These are phyloP conservation scores for Exophiala spinifera DNA, from an alignment of 2,329 filamentous ascomycete species.

Conservation along the genomic window DNA sequence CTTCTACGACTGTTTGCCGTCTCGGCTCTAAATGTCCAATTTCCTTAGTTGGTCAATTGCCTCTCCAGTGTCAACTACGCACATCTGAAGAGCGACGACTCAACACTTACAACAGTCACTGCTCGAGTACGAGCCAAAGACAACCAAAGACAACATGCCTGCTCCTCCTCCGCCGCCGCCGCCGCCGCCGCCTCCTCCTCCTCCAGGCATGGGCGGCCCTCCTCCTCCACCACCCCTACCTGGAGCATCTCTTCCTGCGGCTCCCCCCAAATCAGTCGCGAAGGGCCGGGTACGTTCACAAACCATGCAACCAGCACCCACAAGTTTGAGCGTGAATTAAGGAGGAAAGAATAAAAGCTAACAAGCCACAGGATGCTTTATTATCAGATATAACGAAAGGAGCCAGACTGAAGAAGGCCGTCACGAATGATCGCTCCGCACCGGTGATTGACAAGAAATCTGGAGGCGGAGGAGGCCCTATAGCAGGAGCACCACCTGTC, in stretches of 20 bases:
- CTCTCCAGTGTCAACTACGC: conserved; percentile 4
- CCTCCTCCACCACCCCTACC: conserved; percentile 66
- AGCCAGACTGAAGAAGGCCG: conserved; percentile 72
- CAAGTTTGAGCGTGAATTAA: not conserved
- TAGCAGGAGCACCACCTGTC: conserved; percentile 78
- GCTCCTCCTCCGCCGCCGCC: conserved; percentile 36
- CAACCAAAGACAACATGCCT: conserved; percentile 22
- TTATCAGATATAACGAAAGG: conserved; percentile 87
- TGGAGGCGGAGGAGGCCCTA: conserved; percentile 56
- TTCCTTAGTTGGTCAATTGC: conserved; percentile 6
- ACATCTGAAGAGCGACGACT: not conserved
- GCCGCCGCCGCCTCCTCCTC: conserved; percentile 62
- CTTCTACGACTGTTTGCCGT: not conserved
- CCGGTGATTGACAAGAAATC: conserved; percentile 62
- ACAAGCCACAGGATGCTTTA: conserved; percentile 66
- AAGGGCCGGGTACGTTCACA: conserved; percentile 60
- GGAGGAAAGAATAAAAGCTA: conserved; percentile 3
- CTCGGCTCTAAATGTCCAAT: not conserved
- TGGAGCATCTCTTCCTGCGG: conserved; percentile 54
- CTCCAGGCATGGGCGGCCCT: conserved; percentile 53
- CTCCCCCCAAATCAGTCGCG: conserved; percentile 54
- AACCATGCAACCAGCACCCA: not conserved
- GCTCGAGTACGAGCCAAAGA: not conserved
- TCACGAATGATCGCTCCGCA: conserved; percentile 89
- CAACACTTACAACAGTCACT: not conserved